A percentile compares a stretch with the other conserved stretches of the same genome.
These are phyloP conservation scores for Saprolegnia parasitica DNA, from an alignment of 352 stramenopile species.

Conservation along the genomic window DNA sequence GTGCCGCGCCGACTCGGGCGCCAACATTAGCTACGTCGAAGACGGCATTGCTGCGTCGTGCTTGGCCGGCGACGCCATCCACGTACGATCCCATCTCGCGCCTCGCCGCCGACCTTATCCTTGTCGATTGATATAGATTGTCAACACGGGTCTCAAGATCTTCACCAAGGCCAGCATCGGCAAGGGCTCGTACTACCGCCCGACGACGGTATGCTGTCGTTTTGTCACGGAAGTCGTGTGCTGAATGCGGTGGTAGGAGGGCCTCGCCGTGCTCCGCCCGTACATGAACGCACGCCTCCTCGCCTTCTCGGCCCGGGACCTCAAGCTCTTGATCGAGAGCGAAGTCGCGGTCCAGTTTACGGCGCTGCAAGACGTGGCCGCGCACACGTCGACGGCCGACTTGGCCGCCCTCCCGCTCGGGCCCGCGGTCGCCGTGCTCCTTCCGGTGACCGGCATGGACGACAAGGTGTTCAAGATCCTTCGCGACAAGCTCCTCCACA, in stretches of 20 bases:
- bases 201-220: conserved; percentile 43
- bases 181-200: conserved; percentile 73
- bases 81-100: conserved; percentile 32
- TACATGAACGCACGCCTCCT: conserved; percentile 84
- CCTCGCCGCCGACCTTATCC: neutral
- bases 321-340: conserved; percentile 44
- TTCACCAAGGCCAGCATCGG: conserved; percentile 76
- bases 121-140: conserved; percentile 50
- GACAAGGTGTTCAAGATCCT: neutral
- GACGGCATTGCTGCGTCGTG: conserved; percentile 57
- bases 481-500: conserved; percentile 44
- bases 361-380: conserved; percentile 35
- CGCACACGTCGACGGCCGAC: conserved; percentile 32
- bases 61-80: conserved; percentile 59
- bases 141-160: conserved; percentile 89
- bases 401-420: conserved; percentile 42
- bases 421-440: conserved; percentile 44
- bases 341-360: conserved; percentile 54
- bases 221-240: neutral
- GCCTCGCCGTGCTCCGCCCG: conserved; percentile 73
- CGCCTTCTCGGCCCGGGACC: conserved; percentile 39
- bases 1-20: conserved; percentile 69
- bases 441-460: conserved; percentile 33
- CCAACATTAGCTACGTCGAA: conserved; percentile 78
- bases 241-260: conserved; percentile 39